Base-by-base conservation (phyloP, 441 rosid genomes). In the Theobroma grandiflorum region DNA sequence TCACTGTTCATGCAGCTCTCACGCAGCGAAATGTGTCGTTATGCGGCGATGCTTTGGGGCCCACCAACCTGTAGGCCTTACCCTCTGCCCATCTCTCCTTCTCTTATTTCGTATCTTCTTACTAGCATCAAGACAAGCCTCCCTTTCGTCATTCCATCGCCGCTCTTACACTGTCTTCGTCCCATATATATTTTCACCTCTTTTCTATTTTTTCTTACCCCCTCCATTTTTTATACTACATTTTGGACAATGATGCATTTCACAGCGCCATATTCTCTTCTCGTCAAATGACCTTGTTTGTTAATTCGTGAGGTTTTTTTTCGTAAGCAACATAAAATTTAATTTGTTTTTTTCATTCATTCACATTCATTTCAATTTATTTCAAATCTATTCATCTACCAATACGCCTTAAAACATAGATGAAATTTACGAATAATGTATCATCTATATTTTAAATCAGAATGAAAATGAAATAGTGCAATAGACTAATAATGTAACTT, bases 51-150 rank as follows among this genome's bases (percentile, higher is more conserved):
- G 65, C 53, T 10, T 76, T 33, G 47, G 50, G 79, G 74, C 65
- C 74, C 65, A 68, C 74, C 26, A 42, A 20, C 47, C 18, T 42
- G 40, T 55, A 59, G n/a, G 72, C 72, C 74, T 55, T 53, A 31
- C 55, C 66, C 57, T 58, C 52, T 55, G 38, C 67, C 79, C 68
- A 70, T 70, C 72, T 76, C 78, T 62, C 79, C 78, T 72, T 66
- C 80, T 62, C 84, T 76, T 77, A 20, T 79, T 82, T 86, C 88
- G 83, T 78, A 84, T 84, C 89, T 87, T 84, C 84, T 72, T 64
- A 18, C 84, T 61, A 75, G 74, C 88, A 57, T 78, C 31, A 64
- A 76, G 89, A 87, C 89, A 86, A 87, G 78, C 63, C 78, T 55
- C 35, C 74, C 86, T 68, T 75, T 75, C 70, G 45, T 75, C 70